These are phyloP conservation scores for Schizochytrium sp. DNA, from an alignment of 108 stramenopile species.

Conservation along the genomic window DNA sequence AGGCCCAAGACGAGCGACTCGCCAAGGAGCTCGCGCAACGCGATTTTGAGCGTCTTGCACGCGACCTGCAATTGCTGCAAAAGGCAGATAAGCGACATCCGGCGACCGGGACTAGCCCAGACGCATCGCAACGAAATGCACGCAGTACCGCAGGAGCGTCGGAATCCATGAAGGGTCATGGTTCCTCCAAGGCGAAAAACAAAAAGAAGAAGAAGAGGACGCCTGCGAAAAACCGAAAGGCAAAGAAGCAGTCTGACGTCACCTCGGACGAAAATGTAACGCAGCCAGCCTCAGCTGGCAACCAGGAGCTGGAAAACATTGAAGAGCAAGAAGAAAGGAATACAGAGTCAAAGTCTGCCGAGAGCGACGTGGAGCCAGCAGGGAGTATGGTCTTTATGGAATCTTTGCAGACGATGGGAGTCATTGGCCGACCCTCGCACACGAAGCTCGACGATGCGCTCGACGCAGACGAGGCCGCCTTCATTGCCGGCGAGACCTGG, in stretches of 20 bases:
- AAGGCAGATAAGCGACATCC: too few relatives aligned
- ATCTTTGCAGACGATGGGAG: not conserved
- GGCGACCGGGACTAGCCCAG: too few relatives aligned
- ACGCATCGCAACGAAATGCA: too few relatives aligned
- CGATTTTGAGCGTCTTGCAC: not conserved
- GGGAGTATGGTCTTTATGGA: not conserved
- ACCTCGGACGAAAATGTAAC: not conserved
- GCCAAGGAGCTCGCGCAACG: not conserved
- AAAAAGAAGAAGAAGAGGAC: not conserved
- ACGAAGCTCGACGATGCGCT: not conserved
- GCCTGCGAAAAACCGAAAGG: too few relatives aligned
- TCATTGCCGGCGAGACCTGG: not conserved
- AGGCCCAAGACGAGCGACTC: not conserved
- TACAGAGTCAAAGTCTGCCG: too few relatives aligned
- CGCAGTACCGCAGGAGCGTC: too few relatives aligned
- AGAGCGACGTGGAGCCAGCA: not conserved
- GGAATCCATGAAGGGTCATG: not conserved
- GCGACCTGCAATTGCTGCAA: not conserved
- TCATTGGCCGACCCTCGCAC: not conserved
- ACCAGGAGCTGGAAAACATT: not conserved
- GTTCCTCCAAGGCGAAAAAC: not conserved
- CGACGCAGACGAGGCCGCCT: not conserved
- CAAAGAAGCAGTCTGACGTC: too few relatives aligned
- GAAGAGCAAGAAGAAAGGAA: not conserved
- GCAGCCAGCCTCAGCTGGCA: not conserved